Base-by-base conservation (phyloP, 2,329 filamentous ascomycete species). In the Furcasterigmium furcatum region DNA sequence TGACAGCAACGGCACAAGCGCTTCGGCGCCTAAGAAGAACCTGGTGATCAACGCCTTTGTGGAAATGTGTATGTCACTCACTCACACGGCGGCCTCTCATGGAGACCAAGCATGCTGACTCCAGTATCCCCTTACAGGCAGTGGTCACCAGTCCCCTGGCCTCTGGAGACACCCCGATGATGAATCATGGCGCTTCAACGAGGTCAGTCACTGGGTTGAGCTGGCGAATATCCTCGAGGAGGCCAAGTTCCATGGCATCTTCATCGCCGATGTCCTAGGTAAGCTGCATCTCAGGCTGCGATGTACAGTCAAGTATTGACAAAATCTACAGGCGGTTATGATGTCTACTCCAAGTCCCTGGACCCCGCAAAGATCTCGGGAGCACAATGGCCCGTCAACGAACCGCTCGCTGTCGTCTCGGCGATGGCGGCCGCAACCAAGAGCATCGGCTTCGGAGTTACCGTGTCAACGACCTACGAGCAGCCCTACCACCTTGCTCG, bases 351-450 rank as follows among this genome's bases (percentile, higher is more conserved):
- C 27, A 83, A 79, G 48, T 68, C 66, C 0, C 68, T 87, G 3
- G 73, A 78, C 2, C 77, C 83, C 1, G 80, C 82, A 0, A 75
- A 84, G 21, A 65, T 72, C 6, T 81, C 82, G 0, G 84, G 82
- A 0, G 80, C 83, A 0, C 84, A 88, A 61, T 88, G 82, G 78
- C 85, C 84, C 0, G 80, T 87, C 16, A 86, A 86, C 21, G 84
- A 88, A 58, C 85, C 84, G 0, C 58, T 88, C 3, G 74, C 77
- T 2, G 74, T 83, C 1, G 71, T 88, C 1, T 74, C 84, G 2
- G 84, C 84, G 1, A 86, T 88, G 83, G 84, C 84, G 2, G 83
- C 84, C 1, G 84, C 71, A 0, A 88, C 85, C 0, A 75, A 82
- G 55, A 85, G 72, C 49, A 77, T 89, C 22, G 82, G 78, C 0